Conservation (phyloP, 2,329 filamentous ascomycete genomes). For the Neonectria hederae region DNA sequence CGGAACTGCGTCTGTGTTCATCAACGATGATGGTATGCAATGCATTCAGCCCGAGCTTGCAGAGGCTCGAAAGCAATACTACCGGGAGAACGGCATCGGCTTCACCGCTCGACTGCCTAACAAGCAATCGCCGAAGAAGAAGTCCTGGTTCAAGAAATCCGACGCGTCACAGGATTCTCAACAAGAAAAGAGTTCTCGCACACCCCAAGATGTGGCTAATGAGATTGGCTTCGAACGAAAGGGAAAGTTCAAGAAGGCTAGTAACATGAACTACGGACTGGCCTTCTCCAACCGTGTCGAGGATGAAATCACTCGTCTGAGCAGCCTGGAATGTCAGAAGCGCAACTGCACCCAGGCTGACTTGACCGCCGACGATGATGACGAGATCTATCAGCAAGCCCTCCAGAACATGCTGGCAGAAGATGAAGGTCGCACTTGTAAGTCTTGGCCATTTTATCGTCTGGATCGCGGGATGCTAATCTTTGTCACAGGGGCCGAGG, state of each 20-base stretch:
- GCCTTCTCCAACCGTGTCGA: conserved; percentile 65
- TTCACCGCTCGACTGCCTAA: conserved; percentile 64
- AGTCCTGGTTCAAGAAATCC: conserved; percentile 52
- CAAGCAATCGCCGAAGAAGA: conserved; percentile 40
- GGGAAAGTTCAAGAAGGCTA: conserved; percentile 73
- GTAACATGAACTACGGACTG: conserved; percentile 74
- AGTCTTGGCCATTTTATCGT: not conserved
- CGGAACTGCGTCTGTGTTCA: conserved; percentile 73
- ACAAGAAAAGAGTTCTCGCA: conserved; percentile 10
- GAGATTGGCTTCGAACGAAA: conserved; percentile 61
- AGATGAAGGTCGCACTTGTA: conserved; percentile 59
- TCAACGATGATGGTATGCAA: conserved; percentile 76
- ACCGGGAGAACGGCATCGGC: conserved; percentile 66
- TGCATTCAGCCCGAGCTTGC: conserved; percentile 61
- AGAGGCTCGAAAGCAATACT: conserved; percentile 62
- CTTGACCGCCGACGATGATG: conserved; percentile 54
- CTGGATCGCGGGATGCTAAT: not conserved
- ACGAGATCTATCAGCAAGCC: conserved; percentile 55
- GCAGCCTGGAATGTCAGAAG: conserved; percentile 31
- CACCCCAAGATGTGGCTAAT: conserved; percentile 43
- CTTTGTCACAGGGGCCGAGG: conserved; percentile 54
- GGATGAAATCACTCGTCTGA: conserved; percentile 52
- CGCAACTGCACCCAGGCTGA: conserved; percentile 50
- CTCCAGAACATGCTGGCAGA: conserved; percentile 58
- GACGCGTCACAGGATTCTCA: not conserved